Percentiles rank a stretch among this genome's conserved stretches.
Evolutionary conservation across 306 rosid species (phyloP).

Genomic region (Potentilla sterilis): DNA sequence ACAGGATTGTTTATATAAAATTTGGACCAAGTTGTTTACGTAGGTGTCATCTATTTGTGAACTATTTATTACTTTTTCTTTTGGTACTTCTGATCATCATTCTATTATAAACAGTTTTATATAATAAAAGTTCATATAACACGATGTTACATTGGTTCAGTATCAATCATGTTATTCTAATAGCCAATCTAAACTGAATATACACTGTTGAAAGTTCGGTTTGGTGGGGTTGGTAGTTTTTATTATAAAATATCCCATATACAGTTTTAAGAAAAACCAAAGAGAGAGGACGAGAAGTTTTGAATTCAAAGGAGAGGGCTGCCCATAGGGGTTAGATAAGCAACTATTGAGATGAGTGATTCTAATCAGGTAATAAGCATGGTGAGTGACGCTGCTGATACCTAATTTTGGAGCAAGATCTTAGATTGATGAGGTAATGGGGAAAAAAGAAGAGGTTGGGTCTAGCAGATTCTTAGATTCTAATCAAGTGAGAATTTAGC

Average conservation of each 20-base stretch:
- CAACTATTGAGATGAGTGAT: not conserved
- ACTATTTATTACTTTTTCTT: not conserved
- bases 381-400: not conserved
- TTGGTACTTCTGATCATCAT: not conserved
- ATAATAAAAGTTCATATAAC: not conserved
- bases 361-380: not conserved
- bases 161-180: not conserved
- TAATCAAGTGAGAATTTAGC: not conserved
- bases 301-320: not conserved
- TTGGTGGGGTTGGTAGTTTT: not conserved
- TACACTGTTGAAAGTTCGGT: not conserved
- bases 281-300: not conserved
- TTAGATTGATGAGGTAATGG: not conserved
- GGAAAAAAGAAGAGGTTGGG: not conserved
- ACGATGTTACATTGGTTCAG: not conserved
- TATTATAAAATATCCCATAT: not conserved
- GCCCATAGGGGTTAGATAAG: not conserved
- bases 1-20: slow-evolving; percentile 5
- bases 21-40: not conserved
- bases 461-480: not conserved
- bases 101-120: not conserved
- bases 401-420: not conserved
- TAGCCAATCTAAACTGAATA: not conserved
- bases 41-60: not conserved
- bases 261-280: not conserved